Evolutionary conservation across 139 green algal species (phyloP).

Genomic region (Chlamydomonas urium): DNA sequence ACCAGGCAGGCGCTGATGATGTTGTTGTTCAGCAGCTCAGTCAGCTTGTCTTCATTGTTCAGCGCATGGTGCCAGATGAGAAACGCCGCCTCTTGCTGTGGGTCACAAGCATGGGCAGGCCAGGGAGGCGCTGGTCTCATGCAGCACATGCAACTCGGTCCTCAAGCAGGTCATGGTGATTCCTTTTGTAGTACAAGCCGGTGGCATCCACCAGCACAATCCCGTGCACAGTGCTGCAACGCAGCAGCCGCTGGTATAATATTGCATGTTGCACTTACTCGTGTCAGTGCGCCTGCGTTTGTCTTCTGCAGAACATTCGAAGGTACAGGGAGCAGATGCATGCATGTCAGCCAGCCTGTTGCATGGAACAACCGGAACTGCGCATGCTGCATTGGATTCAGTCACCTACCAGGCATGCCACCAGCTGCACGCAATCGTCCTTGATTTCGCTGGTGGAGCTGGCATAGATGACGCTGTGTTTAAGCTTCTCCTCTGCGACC

Average conservation of each 20-base stretch:
- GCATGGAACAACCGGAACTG: not conserved
- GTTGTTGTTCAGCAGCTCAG: conserved; percentile 8
- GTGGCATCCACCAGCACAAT: too few species aligned
- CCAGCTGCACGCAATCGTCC: conserved; percentile 13
- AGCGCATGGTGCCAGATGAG: conserved; percentile 22
- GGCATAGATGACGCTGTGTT: conserved; percentile 11
- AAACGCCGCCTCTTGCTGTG: conserved; percentile 11
- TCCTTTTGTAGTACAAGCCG: too few species aligned
- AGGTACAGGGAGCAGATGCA: too few species aligned
- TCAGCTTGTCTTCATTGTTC: conserved; percentile 4
- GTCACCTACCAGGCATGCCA: conserved; percentile 9
- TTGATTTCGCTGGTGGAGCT: conserved; percentile 23
- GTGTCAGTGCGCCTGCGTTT: too few species aligned
- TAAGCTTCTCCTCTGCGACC: conserved; percentile 1
- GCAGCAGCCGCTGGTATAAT: too few species aligned
- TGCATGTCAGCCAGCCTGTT: not conserved
- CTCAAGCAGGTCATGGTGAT: too few species aligned
- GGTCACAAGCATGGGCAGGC: too few species aligned
- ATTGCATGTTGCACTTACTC: too few species aligned
- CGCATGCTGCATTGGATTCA: not conserved
- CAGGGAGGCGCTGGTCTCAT: too few species aligned
- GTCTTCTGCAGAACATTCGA: too few species aligned
- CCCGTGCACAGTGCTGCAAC: too few species aligned
- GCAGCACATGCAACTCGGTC: too few species aligned
- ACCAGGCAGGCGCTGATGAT: not conserved